phyloP scores from a whole-genome alignment of 768 basidiomycete genomes.

The Amanita thiersii region DNA sequence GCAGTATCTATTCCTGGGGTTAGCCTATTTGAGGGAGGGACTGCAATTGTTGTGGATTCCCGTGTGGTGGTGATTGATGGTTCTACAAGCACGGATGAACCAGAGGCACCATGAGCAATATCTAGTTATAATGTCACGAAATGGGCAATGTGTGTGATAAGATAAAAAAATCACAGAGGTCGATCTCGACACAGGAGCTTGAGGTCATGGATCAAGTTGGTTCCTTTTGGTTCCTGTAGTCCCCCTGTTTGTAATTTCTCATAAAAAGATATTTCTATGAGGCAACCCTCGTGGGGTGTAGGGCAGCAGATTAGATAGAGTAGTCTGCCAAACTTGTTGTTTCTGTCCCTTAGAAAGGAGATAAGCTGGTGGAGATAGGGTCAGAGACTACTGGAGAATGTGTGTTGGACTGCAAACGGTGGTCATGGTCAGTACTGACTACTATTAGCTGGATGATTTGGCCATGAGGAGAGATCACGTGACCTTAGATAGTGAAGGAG shows the following conservation, averaged over 20 bases:
- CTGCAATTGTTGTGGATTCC: slow-evolving; percentile 46
- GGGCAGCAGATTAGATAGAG: slow-evolving; percentile 74
- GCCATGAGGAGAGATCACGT: not conserved
- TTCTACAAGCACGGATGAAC: slow-evolving; percentile 87
- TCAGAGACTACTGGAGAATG: not conserved
- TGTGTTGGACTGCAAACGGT: slow-evolving; percentile 6
- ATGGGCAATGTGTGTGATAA: slow-evolving; percentile 7
- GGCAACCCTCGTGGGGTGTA: slow-evolving; percentile 70
- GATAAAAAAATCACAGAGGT: slow-evolving; percentile 37
- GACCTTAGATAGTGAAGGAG: not conserved
- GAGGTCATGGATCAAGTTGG: slow-evolving; percentile 66
- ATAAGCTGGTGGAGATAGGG: slow-evolving; percentile 46
- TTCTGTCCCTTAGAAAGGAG: slow-evolving; percentile 77
- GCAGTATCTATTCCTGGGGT: slow-evolving; percentile 78
- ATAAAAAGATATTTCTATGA: slow-evolving; percentile 70
- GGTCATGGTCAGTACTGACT: slow-evolving; percentile 22
- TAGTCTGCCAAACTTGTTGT: slow-evolving; percentile 81
- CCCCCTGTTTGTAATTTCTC: slow-evolving; percentile 49
- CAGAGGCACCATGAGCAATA: slow-evolving; percentile 90
- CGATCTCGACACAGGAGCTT: slow-evolving; percentile 87
- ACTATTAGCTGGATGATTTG: slow-evolving; percentile 38
- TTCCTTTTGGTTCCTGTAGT: slow-evolving; percentile 51
- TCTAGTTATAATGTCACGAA: slow-evolving; percentile 29
- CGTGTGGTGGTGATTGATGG: slow-evolving; percentile 73
- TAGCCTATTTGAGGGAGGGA: slow-evolving; percentile 46